Evolutionary conservation across 2,329 filamentous ascomycete species (phyloP), one percentile per base, ranked within the genome.

Genomic region (Microthyrium microscopicum): DNA sequence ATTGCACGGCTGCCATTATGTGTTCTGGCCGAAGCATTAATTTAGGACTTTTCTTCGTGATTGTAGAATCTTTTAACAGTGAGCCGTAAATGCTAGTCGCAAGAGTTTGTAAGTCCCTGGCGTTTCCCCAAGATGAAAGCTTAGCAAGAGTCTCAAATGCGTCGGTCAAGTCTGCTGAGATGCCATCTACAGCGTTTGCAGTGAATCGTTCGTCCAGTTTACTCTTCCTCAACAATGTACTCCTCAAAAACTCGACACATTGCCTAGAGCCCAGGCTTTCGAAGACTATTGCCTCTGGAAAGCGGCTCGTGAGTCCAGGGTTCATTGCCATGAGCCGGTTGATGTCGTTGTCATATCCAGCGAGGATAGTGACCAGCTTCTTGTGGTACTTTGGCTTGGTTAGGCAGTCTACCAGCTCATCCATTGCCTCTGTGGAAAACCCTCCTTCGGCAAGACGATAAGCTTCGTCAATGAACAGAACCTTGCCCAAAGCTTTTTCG

Each of bases 401-500:
- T n/a, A 68, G 48, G 35, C 51, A 56, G 40, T 66, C 63, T 1
- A 67, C 63, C 3, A 68, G 41, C 43, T 68, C 61, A 26, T 66
- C 59, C 45, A 66, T 59, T 1, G 64, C 64, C 42, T 68, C 64
- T 28, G 66, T 63, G 0, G 68, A 72, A 41, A 70, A 82, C 0
- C 46, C 44, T 0, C 68, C 69, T 1, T 68, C 63, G 0, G 55
- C 60, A 1, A 82, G 62, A 0, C 75, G 63, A 41, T 82, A 82
- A 0, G 77, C 77, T 46, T 82, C 76, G 36, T 83, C 77, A 5
- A 84, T 66, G 39, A 83, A 74, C 0, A 84, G 58, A 0, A 83
- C 70, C 16, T 66, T 68, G 0, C 78, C 77, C 0, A 81, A 58
- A 0, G 68, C 69, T 24, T 60, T 66, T 34, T 80, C 71, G 0